phyloP scores from a whole-genome alignment of 345 rosid genomes.

The Eucalyptus melliodora region DNA sequence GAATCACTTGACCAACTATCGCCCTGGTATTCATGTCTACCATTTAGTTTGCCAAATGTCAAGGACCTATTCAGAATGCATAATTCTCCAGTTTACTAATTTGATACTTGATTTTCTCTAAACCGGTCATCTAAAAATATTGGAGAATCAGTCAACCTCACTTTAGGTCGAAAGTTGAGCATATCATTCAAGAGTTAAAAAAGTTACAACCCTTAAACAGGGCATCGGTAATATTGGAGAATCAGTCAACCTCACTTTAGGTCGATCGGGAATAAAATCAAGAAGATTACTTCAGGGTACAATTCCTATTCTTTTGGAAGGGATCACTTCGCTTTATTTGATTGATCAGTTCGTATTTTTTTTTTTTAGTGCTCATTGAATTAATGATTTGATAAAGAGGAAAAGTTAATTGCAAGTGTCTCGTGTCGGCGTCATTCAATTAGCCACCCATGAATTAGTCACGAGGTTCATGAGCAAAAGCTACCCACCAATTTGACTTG shows the following conservation, averaged over 20 bases:
- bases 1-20: background rate
- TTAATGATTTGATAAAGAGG: background rate
- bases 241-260: background rate
- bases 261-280: background rate
- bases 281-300: background rate
- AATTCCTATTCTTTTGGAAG: background rate
- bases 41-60: background rate
- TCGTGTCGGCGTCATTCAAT: background rate
- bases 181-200: no score
- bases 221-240: background rate
- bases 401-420: background rate
- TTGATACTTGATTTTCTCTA: background rate
- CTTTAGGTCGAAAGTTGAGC: background rate
- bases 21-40: background rate
- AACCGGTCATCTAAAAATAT: background rate
- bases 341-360: background rate
- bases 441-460: background rate
- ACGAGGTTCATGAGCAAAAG: background rate
- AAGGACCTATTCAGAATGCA: background rate
- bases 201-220: no score
- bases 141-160: background rate
- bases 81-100: background rate
- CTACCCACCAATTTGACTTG: background rate
- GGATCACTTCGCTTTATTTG: background rate
- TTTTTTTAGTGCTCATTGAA: background rate